Evolutionary conservation across 441 rosid species (phyloP).

Genomic region (Dalechampia spathulata): DNA sequence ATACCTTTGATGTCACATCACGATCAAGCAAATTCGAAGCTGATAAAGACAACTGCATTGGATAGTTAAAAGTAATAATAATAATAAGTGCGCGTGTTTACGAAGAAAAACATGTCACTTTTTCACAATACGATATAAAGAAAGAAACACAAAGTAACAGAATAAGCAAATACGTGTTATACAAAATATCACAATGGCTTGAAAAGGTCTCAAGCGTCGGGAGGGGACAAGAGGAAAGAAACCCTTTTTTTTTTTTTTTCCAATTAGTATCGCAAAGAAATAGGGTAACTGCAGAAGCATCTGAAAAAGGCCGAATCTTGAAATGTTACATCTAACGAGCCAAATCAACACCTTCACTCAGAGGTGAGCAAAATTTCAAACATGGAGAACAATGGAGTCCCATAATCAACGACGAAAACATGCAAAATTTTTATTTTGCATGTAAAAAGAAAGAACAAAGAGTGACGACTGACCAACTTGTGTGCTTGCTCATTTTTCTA

Average conservation of each 20-base stretch:
- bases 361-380: background rate
- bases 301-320: background rate
- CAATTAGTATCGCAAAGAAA: too few species aligned
- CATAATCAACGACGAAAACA: background rate
- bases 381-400: background rate
- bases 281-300: background rate
- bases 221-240: too few species aligned
- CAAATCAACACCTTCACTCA: background rate
- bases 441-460: background rate
- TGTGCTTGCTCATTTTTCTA: background rate
- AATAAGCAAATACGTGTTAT: too few species aligned
- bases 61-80: conserved; percentile 10
- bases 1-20: conserved; percentile 71
- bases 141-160: too few species aligned
- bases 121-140: too few species aligned
- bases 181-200: too few species aligned
- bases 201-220: too few species aligned
- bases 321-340: background rate
- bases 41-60: conserved; percentile 57
- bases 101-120: too few species aligned
- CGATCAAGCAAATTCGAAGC: conserved; percentile 64
- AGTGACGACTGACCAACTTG: background rate
- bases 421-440: background rate
- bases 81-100: too few species aligned
- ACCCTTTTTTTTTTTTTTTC: too few species aligned